Conservation (phyloP, 163 green algal genomes). For the Chloroidium sp. region DNA sequence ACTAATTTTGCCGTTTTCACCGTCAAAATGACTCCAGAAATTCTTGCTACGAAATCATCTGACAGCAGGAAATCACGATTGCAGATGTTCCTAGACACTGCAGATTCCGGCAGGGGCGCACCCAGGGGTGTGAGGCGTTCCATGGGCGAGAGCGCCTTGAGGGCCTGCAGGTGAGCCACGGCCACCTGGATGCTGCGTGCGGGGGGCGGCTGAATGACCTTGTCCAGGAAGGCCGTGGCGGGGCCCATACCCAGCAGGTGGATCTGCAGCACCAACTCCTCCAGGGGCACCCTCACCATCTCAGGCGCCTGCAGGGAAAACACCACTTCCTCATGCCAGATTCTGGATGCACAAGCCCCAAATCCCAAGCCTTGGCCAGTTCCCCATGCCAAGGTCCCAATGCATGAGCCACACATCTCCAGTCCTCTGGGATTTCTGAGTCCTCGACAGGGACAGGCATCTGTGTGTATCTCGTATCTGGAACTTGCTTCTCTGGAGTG, state of each 20-base stretch:
- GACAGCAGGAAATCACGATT: too few relatives aligned
- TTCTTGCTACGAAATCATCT: too few relatives aligned
- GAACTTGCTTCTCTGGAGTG: too few relatives aligned
- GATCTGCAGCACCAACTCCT: conserved; percentile 83
- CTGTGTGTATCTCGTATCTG: too few relatives aligned
- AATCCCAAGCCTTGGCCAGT: too few relatives aligned
- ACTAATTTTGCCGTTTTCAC: too few relatives aligned
- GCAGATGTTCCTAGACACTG: too few relatives aligned
- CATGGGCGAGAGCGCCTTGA: conserved; percentile 63
- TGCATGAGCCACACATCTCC: too few relatives aligned
- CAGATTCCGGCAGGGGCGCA: neutral
- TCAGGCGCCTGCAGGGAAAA: conserved; percentile 55
- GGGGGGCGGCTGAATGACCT: conserved; percentile 73
- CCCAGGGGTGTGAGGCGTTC: conserved; percentile 80
- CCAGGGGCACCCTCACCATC: conserved; percentile 78
- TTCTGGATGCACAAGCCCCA: neutral
- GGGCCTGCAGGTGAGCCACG: conserved; percentile 52
- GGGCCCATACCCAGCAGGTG: conserved; percentile 67
- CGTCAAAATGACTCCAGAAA: too few relatives aligned
- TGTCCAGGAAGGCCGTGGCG: conserved; percentile 53
- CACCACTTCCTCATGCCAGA: conserved; percentile 12
- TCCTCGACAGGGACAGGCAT: too few relatives aligned
- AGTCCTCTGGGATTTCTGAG: too few relatives aligned
- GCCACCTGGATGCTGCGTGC: conserved; percentile 56
- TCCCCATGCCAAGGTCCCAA: too few relatives aligned